phyloP scores from a whole-genome alignment of 1,139 yeast species.

The Zygosaccharomyces pseudobailii region DNA sequence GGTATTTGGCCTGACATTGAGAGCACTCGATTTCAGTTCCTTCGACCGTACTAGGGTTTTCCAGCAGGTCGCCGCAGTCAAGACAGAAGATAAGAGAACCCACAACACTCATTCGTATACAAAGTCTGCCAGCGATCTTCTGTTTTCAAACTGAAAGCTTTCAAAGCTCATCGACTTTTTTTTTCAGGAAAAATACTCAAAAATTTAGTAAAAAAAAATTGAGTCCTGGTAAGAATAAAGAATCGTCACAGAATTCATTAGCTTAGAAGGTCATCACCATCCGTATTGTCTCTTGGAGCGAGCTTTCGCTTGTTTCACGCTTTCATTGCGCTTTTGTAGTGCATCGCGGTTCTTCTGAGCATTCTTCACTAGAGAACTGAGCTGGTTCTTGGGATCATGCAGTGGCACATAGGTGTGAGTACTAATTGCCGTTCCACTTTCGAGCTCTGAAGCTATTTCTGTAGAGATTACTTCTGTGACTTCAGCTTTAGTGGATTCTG shows the following conservation, averaged over 20 bases:
- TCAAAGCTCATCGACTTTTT: constrained; percentile 1
- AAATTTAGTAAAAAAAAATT: neutral
- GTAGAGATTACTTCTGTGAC: neutral
- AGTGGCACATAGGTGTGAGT: constrained; percentile 7
- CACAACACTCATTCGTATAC: constrained; percentile 72
- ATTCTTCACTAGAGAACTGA: constrained; percentile 33
- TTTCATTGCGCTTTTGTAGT: constrained; percentile 27
- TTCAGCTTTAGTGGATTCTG: neutral
- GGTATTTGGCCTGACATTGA: constrained; percentile 62
- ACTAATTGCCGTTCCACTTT: too few species aligned
- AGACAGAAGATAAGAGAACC: constrained; percentile 92
- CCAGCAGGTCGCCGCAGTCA: constrained; percentile 89
- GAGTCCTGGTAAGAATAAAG: neutral
- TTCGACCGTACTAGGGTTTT: constrained; percentile 47
- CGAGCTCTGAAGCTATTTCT: neutral
- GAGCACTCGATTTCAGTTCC: constrained; percentile 54
- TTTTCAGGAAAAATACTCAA: neutral
- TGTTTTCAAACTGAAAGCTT: neutral
- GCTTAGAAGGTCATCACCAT: constrained; percentile 20
- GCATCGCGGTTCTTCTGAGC: constrained; percentile 32
- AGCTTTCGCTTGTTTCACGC: constrained; percentile 22
- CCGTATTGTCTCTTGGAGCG: constrained; percentile 30
- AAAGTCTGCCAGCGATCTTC: neutral
- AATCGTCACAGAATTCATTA: neutral
- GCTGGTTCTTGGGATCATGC: constrained; percentile 32